A percentile compares a stretch with the other conserved stretches of the same genome.
These are phyloP conservation scores for Monilinia fructigena DNA, from an alignment of 2,329 filamentous ascomycete species.

Conservation along the genomic window DNA sequence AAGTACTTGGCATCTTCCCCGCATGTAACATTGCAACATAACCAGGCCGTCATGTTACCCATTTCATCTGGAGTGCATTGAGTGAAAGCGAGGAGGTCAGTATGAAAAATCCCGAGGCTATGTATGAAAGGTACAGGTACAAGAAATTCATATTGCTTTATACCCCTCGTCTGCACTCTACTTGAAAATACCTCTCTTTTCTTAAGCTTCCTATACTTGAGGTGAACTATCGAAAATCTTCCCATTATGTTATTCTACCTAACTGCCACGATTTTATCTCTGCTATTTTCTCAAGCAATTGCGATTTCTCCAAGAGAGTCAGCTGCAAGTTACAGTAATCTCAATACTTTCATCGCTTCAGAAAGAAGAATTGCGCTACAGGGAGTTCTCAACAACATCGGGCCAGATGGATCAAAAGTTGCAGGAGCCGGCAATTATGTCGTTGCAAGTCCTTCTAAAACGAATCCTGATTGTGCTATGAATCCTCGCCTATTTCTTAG, in stretches of 20 bases:
- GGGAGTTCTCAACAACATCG: slow-evolving; percentile 56
- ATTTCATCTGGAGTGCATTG: neutral
- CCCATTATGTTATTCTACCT: slow-evolving; percentile 5
- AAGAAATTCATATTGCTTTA: neutral
- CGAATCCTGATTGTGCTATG: slow-evolving; percentile 52
- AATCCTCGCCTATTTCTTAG: neutral
- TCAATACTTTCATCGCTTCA: slow-evolving; percentile 44
- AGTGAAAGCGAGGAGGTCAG: neutral
- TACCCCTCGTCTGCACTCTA: no score
- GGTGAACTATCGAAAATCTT: neutral
- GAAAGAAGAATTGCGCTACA: slow-evolving; percentile 51
- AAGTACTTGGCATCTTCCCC: slow-evolving; percentile 7
- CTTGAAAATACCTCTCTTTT: neutral
- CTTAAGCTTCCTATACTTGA: neutral
- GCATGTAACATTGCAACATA: slow-evolving; percentile 11
- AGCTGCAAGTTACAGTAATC: slow-evolving; percentile 24
- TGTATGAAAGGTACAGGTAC: neutral
- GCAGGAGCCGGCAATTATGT: slow-evolving; percentile 52
- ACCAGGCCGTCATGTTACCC: neutral
- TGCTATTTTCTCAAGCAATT: neutral
- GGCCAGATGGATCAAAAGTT: slow-evolving; percentile 49
- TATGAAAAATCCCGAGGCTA: neutral
- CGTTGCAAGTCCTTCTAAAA: slow-evolving; percentile 55
- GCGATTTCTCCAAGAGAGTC: neutral
- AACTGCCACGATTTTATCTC: neutral